A percentile compares a stretch with the other conserved stretches of the same genome.
phyloP scores from a whole-genome alignment of 768 basidiomycete genomes.

The Gloeophyllum trabeum region DNA sequence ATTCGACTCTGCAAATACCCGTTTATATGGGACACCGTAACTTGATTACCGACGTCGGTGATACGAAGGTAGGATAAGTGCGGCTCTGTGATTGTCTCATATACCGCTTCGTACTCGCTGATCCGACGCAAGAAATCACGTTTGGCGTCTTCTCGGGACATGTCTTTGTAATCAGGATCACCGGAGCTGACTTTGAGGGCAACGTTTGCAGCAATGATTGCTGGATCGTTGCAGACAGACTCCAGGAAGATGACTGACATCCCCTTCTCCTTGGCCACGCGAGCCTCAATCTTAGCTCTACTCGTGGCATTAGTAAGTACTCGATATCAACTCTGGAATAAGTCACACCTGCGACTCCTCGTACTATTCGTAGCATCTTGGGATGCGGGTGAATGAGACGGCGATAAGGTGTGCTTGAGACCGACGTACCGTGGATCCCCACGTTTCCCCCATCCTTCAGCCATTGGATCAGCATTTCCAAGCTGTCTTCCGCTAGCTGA shows the following conservation, averaged over 20 bases:
- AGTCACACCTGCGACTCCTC: constrained; percentile 47
- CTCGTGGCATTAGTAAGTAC: background rate
- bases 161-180: constrained; percentile 95
- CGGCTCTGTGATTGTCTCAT: constrained; percentile 90
- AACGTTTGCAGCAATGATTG: constrained; percentile 90
- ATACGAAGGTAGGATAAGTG: constrained; percentile 87
- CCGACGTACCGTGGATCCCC: constrained; percentile 78
- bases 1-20: constrained; percentile 96
- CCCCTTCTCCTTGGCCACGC: constrained; percentile 79
- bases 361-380: constrained; percentile 96
- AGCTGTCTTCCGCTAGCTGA: constrained; percentile 76
- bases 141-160: constrained; percentile 75
- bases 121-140: constrained; percentile 88
- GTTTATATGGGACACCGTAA: constrained; percentile 77
- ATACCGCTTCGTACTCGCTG: constrained; percentile 86
- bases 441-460: constrained; percentile 93
- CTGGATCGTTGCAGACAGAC: constrained; percentile 89
- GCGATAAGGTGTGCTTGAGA: background rate
- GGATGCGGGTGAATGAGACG: background rate
- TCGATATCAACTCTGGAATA: background rate
- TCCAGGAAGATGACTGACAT: constrained; percentile 90
- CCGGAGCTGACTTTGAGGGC: constrained; percentile 93
- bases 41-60: constrained; percentile 86
- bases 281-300: constrained; percentile 75
- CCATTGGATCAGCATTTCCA: constrained; percentile 94